phyloP scores from a whole-genome alignment of 2,329 filamentous ascomycete genomes.

The Arthrobotrys sinensis region DNA sequence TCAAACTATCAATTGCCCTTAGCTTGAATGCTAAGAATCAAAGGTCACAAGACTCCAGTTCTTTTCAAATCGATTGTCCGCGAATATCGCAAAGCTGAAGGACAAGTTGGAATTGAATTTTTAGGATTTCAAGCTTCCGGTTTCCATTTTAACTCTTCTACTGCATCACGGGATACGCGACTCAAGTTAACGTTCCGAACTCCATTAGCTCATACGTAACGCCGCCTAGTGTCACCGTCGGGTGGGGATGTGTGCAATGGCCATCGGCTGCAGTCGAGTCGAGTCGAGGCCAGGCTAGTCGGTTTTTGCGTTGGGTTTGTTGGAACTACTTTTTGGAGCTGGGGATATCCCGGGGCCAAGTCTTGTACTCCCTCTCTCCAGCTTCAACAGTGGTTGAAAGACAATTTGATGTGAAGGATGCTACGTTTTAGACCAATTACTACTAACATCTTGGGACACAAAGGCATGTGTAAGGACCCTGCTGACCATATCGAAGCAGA shows the following conservation, averaged over 20 bases:
- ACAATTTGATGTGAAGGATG: not conserved
- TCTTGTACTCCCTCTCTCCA: not conserved
- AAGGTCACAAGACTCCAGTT: conserved; percentile 17
- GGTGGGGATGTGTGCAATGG: conserved; percentile 15
- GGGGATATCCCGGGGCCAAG: conserved; percentile 53
- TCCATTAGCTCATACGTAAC: conserved; percentile 18
- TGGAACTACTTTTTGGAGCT: conserved; percentile 16
- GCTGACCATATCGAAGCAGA: conserved; percentile 7
- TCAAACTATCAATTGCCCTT: not conserved
- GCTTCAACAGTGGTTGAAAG: not conserved
- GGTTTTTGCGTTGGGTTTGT: conserved; percentile 20
- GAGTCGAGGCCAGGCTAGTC: conserved; percentile 14
- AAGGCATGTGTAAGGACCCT: conserved; percentile 13
- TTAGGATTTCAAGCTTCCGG: conserved; percentile 9
- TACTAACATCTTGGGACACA: conserved; percentile 7
- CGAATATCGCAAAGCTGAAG: not conserved
- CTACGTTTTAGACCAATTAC: conserved; percentile 5
- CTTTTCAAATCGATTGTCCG: conserved; percentile 5
- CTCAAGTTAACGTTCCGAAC: conserved; percentile 29
- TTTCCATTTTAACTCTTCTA: conserved; percentile 28
- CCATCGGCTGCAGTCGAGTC: conserved; percentile 42
- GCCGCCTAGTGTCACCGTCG: conserved; percentile 17
- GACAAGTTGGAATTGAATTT: not conserved
- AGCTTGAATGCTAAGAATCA: conserved; percentile 4
- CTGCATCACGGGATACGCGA: conserved; percentile 25